Base-by-base conservation (phyloP, 768 basidiomycete species). In the Sporobolomyces roseus region DNA sequence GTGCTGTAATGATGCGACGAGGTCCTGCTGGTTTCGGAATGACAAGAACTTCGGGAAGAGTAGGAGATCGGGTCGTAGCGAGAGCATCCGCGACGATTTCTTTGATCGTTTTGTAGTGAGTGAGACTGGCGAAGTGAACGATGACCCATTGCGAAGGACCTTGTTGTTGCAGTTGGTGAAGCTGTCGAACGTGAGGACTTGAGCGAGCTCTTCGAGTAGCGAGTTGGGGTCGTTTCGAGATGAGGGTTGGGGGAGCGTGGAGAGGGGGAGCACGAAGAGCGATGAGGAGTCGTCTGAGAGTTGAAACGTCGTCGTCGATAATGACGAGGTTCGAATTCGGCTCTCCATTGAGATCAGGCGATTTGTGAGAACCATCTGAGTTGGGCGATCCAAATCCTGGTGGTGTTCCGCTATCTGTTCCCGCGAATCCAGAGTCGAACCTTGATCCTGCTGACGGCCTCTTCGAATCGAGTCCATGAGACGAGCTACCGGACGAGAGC, bases 21-120 rank as follows among this genome's bases (percentile, higher is more conserved):
- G 96, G 96, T 7, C 96, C 94, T 23, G 90, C 93, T 14, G 94
- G 94, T 79, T 98, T 99, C 27, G 93, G 94, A 45, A 98, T 88
- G 73, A 99, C 91, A 84, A 98, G 90, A 33, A 99, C 85, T 74
- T 99, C 96, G 1, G 96, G 88, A 16, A 88, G 78, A 21, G 65
- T 53, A 30, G 74, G 74, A 36, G 72, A 61, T 8, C 74, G 75
- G 79, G 74, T 60, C 83, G 84, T 45, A 78, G 77, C 70, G 55
- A 88, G 80, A 25, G 87, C 81, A 23, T 85, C 85, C 72, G 93
- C 88, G 25, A 98, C 83, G 16, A 87, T 82, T 73, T 97, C 93
- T 76, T 90, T 91, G 59, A 93, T 87, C 41, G 83, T 75, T 78
- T 91, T 93, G 83, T 90, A 98, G 71, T 93, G 93, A 5, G 86